These are phyloP conservation scores for Phenoliferia sp. DNA, from an alignment of 1,284 basidiomycete species.

Conservation along the genomic window DNA sequence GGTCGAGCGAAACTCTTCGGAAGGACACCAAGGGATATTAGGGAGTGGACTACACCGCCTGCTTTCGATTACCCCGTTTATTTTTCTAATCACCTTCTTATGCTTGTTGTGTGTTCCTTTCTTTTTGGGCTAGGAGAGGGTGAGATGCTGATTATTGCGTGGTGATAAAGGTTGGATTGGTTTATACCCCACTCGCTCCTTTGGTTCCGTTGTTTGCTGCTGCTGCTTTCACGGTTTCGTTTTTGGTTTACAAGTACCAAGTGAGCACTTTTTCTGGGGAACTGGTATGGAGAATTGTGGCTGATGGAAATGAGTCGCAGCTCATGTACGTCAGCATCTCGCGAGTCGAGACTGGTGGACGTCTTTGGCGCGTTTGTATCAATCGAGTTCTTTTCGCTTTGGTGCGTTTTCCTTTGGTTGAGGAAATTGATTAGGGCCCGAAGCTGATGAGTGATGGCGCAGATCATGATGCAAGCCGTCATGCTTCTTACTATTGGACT, in stretches of 20 bases:
- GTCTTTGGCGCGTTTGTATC: conserved; percentile 85
- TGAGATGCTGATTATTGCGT: not conserved
- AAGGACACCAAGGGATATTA: conserved; percentile 91
- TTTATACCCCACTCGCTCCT: conserved; percentile 88
- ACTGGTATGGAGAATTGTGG: not conserved
- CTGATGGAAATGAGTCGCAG: conserved; percentile 17
- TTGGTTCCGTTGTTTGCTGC: conserved; percentile 62
- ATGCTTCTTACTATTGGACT: conserved; percentile 58
- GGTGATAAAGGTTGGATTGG: conserved; percentile 56
- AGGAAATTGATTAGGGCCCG: not conserved
- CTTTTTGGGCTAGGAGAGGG: not conserved
- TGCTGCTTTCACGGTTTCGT: conserved; percentile 59
- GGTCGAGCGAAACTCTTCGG: conserved; percentile 82
- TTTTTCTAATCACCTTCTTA: conserved; percentile 65
- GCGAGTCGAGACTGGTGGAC: conserved; percentile 80
- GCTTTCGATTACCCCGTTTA: conserved; percentile 87
- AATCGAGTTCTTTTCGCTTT: conserved; percentile 73
- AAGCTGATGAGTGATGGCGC: not conserved
- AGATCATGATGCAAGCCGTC: conserved; percentile 35
- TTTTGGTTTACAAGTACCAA: conserved; percentile 81
- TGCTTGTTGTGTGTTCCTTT: conserved; percentile 55
- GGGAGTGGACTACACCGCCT: conserved; percentile 92
- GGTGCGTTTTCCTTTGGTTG: conserved; percentile 61
- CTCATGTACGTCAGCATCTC: conserved; percentile 87
- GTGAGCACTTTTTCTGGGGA: conserved; percentile 10